Percentiles rank a stretch among this genome's conserved stretches.
Evolutionary conservation across 2,329 filamentous ascomycete genomes (phyloP).

Genomic region (Nigrospora osmanthi): DNA sequence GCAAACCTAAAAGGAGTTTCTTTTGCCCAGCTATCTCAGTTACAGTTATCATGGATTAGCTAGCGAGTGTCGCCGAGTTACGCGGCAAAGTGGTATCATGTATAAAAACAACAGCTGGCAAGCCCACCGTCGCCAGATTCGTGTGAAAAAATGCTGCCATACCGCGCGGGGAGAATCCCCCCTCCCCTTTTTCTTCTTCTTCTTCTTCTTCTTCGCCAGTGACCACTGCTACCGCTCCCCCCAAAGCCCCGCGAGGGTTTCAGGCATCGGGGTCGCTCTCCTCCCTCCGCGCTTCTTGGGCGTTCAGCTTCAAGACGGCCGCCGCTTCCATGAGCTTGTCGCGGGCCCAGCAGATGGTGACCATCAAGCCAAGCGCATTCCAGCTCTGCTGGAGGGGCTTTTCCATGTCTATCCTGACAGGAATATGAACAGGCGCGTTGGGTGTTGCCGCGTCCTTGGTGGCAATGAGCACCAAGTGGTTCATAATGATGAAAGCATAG

Average conservation of each 20-base stretch:
- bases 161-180: too few relatives aligned
- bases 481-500: constrained; percentile 20
- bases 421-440: constrained; percentile 14
- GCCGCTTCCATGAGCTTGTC: constrained; percentile 12
- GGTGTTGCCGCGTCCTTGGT: constrained; percentile 18
- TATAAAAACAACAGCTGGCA: not conserved
- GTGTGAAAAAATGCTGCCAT: not conserved
- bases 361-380: constrained; percentile 23
- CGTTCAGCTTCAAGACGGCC: not conserved
- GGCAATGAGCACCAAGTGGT: constrained; percentile 20
- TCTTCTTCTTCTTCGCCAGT: not conserved
- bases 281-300: not conserved
- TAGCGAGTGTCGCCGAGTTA: not conserved
- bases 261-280: constrained; percentile 8
- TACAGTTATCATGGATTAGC: too few relatives aligned
- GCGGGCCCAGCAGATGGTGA: constrained; percentile 23
- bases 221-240: not conserved
- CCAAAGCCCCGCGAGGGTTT: not conserved
- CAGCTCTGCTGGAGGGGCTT: constrained; percentile 21
- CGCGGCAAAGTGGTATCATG: not conserved
- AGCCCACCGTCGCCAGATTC: not conserved
- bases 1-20: too few relatives aligned
- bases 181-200: not conserved
- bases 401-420: constrained; percentile 19
- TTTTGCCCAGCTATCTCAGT: too few relatives aligned